Evolutionary conservation across 192 early-diverging fungal genomes (phyloP), one percentile per base, ranked within the genome.

Genomic region (Gigaspora rosea): DNA sequence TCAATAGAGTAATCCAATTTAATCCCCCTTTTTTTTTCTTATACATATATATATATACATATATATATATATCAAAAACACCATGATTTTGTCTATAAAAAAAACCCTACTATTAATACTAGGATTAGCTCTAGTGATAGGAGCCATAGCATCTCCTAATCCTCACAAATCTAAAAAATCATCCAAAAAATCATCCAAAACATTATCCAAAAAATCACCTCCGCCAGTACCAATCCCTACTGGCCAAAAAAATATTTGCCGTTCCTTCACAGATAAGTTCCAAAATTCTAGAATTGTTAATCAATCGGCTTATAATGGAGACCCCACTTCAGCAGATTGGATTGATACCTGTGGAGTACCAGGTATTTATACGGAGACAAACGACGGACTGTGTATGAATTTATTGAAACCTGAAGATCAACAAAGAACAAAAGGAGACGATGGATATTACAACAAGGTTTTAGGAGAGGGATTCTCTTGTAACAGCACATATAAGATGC

Each of bases 261-360:
- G 50, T 36, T 27, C n/a, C n/a, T 70, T 70, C 12, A 52, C 50
- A 2, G 67, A 70, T 9, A 9, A 70, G 0, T 70, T 70, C 18
- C 9, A 48, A 12, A 70, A 12, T 13, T 27, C 62, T 8, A 57
- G 65, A n/a, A 57, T 82, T 69, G 81, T 78, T 18, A n/a, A 73
- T 51, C 46, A 65, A 50, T 46, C 57, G 32, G 54, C 69, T 36
- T 82, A 62, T 57, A 79, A 73, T 33, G 75, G 78, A 32, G 76
- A 79, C 56, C 81, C 78, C 10, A 52, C 1, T 57, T 73, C 81
- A 4, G 81, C 81, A 8, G 78, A 82, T 66, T 82, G 81, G 81
- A 78, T 82, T 18, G 63, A 82, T 50, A 73, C 62, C 16, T 20
- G 78, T 27, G 78, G 75, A 8, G 64, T 58, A 13, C 67, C 51